Percentiles rank a stretch among this genome's conserved stretches.
These are phyloP conservation scores for Neonectria magnoliae DNA, from an alignment of 2,329 filamentous ascomycete species.

Conservation along the genomic window DNA sequence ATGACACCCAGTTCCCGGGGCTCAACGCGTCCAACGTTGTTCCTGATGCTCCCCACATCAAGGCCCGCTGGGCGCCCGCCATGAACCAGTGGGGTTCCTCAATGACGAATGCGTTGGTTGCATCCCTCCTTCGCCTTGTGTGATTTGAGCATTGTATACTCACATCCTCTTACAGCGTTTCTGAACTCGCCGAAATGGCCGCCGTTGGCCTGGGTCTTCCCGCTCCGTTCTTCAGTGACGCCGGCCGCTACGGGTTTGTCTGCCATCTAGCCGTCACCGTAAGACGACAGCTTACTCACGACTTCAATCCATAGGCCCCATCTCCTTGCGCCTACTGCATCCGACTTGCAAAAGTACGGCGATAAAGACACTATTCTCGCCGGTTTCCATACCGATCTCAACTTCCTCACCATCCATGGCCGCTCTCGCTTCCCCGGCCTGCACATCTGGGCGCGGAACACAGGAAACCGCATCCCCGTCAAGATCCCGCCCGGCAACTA, in stretches of 20 bases:
- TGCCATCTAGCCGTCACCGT: background rate
- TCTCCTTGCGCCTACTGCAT: constrained; percentile 69
- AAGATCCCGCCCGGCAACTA: constrained; percentile 67
- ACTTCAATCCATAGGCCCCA: constrained; percentile 57
- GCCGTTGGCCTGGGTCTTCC: constrained; percentile 66
- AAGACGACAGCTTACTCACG: background rate
- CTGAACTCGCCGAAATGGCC: constrained; percentile 67
- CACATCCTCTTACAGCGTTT: constrained; percentile 53
- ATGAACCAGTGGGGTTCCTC: constrained; percentile 68
- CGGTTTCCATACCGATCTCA: constrained; percentile 72
- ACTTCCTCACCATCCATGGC: constrained; percentile 73
- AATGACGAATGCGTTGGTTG: constrained; percentile 68
- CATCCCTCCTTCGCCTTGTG: background rate
- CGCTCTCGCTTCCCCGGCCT: constrained; percentile 70
- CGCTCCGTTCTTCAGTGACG: constrained; percentile 62
- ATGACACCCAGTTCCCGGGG: constrained; percentile 63
- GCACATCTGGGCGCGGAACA: constrained; percentile 72
- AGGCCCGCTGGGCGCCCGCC: constrained; percentile 60
- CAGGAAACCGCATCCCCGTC: constrained; percentile 66
- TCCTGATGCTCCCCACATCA: constrained; percentile 60
- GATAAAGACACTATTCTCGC: constrained; percentile 67
- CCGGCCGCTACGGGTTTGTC: constrained; percentile 63
- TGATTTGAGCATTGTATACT: constrained; percentile 3
- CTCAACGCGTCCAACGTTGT: constrained; percentile 66
- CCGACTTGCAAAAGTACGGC: constrained; percentile 65